Evolutionary conservation across 108 stramenopile genomes (phyloP).

Genomic region (Nitzschia sp.): DNA sequence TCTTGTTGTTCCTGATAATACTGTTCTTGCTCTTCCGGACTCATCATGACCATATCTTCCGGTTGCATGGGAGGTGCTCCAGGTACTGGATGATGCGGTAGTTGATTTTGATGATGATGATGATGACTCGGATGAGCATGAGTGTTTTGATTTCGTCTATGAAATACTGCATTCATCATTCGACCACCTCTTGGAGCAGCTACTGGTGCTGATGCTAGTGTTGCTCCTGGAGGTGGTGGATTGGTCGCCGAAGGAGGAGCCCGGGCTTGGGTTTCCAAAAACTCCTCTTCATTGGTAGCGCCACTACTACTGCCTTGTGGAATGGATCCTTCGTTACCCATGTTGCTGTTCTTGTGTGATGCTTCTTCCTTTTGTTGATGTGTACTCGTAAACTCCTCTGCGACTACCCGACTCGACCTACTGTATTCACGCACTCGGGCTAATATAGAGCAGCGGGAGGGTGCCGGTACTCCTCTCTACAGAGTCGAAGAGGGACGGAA

Average conservation of each 20-base stretch:
- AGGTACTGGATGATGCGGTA: too few relatives aligned
- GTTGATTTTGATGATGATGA: too few relatives aligned
- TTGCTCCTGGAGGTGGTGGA: constrained; percentile 13
- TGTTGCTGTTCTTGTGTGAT: not conserved
- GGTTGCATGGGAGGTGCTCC: constrained; percentile 16
- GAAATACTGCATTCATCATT: constrained; percentile 18
- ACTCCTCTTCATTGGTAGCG: constrained; percentile 21
- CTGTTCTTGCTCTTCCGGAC: constrained; percentile 17
- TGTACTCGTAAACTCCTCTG: too few relatives aligned
- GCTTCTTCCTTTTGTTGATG: not conserved
- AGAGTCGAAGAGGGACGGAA: too few relatives aligned
- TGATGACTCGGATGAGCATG: too few relatives aligned
- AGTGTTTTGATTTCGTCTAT: too few relatives aligned
- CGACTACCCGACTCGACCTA: too few relatives aligned
- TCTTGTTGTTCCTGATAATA: constrained; percentile 24
- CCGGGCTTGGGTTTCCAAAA: constrained; percentile 30
- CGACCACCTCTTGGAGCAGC: constrained; percentile 1
- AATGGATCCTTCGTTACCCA: constrained; percentile 42
- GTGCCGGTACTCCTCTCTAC: too few relatives aligned
- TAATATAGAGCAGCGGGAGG: too few relatives aligned
- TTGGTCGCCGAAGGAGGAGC: constrained; percentile 35
- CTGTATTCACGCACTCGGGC: too few relatives aligned
- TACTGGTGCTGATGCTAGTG: not conserved
- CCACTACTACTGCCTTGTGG: too few relatives aligned
- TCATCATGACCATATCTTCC: constrained; percentile 24